These are phyloP conservation scores for Tetrahymena thermophila DNA, from an alignment of 73 alveolate species.

Conservation along the genomic window DNA sequence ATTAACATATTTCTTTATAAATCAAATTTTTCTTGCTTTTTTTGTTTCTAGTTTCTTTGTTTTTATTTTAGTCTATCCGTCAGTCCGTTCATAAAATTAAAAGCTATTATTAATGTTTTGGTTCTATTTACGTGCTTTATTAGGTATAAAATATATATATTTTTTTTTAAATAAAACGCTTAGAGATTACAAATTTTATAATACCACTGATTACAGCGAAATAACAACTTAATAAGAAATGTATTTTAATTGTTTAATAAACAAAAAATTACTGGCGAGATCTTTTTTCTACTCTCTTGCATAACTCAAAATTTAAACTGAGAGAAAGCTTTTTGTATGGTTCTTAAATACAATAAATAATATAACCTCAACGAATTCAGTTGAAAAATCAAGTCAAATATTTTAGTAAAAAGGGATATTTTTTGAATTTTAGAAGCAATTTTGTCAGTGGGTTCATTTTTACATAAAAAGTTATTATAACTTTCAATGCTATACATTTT, in stretches of 20 bases:
- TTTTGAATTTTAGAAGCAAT: neutral
- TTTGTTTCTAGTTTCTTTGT: too few species aligned
- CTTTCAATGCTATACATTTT: neutral
- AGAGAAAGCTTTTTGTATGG: neutral
- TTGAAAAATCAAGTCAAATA: neutral
- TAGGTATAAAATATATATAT: too few species aligned
- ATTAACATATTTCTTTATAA: too few species aligned
- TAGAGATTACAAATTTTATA: too few species aligned
- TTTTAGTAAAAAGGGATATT: neutral
- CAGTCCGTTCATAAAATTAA: too few species aligned
- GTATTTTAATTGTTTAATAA: neutral
- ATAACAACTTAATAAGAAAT: neutral
- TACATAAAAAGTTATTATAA: too few species aligned
- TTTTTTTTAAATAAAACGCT: neutral
- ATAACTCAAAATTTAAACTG: neutral
- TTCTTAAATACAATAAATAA: neutral
- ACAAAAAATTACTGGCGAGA: neutral
- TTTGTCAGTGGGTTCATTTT: neutral
- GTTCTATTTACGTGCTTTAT: too few species aligned
- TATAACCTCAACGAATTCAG: too few species aligned
- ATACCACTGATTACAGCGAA: neutral
- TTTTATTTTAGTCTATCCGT: too few species aligned
- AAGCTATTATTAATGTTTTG: too few species aligned
- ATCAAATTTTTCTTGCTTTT: too few species aligned
- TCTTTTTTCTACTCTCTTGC: neutral